These are phyloP conservation scores for Meripilus lineatus DNA, from an alignment of 1,284 basidiomycete genomes.

Conservation along the genomic window DNA sequence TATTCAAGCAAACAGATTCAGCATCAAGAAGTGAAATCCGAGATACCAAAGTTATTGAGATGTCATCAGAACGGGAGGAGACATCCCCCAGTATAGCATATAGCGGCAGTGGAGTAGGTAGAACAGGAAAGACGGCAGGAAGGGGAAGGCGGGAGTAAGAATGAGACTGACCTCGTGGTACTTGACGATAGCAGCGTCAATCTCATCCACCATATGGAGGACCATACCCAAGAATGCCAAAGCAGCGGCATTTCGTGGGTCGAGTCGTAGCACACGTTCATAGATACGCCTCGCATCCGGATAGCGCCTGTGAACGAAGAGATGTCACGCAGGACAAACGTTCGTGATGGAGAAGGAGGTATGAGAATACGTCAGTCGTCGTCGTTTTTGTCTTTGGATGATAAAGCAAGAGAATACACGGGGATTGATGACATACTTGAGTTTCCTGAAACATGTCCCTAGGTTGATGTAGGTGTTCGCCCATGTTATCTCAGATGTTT, in stretches of 20 bases:
- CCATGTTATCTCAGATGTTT: conserved; percentile 83
- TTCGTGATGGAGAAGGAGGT: background rate
- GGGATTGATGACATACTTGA: conserved; percentile 60
- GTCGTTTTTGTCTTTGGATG: background rate
- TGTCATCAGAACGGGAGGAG: background rate
- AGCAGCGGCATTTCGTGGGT: conserved; percentile 74
- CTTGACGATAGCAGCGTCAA: conserved; percentile 76
- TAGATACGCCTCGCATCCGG: conserved; percentile 71
- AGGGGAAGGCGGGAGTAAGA: background rate
- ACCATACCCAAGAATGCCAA: conserved; percentile 84
- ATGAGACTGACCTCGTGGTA: conserved; percentile 76
- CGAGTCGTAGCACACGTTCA: conserved; percentile 72
- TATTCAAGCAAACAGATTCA: no score
- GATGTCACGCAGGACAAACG: background rate
- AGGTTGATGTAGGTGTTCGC: conserved; percentile 86
- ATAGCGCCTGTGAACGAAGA: conserved; percentile 45
- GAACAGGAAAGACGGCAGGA: background rate
- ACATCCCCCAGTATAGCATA: background rate
- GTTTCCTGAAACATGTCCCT: conserved; percentile 80
- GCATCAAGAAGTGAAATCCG: background rate
- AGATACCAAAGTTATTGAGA: no score
- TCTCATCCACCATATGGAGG: conserved; percentile 66
- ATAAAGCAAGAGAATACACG: background rate
- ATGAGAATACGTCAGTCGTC: no score
- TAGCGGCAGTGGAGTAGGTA: background rate